Conservation (phyloP, 352 stramenopile genomes). For the Phytopythium vexans region DNA sequence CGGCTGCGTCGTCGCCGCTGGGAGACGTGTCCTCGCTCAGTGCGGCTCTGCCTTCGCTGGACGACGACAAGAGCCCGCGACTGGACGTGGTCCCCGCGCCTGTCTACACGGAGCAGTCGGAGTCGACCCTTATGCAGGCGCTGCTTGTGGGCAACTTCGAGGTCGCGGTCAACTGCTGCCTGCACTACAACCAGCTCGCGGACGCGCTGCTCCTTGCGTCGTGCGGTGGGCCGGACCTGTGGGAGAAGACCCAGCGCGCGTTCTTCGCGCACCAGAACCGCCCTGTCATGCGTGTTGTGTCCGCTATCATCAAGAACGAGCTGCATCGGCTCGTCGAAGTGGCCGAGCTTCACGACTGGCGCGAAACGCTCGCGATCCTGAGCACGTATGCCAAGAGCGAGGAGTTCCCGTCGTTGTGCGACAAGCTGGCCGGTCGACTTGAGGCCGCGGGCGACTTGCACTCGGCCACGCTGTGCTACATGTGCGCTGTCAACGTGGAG, state of each 20-base stretch:
- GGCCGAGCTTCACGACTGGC: constrained; percentile 93
- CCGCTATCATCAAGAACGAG: constrained; percentile 95
- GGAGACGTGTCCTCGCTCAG: constrained; percentile 47
- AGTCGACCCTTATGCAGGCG: constrained; percentile 92
- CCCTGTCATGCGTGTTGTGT: constrained; percentile 95
- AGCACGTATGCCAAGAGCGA: constrained; percentile 97
- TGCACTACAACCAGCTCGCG: constrained; percentile 94
- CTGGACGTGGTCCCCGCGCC: constrained; percentile 58
- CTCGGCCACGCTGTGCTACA: constrained; percentile 95
- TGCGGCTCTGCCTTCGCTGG: constrained; percentile 44
- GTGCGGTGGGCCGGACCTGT: constrained; percentile 93
- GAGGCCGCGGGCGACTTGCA: constrained; percentile 88
- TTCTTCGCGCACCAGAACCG: constrained; percentile 92
- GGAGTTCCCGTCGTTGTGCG: constrained; percentile 95
- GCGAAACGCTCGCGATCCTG: constrained; percentile 96
- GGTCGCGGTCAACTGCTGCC: constrained; percentile 96
- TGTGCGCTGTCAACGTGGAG: constrained; percentile 93
- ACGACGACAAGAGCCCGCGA: constrained; percentile 71
- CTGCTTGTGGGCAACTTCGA: constrained; percentile 98
- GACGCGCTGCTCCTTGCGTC: constrained; percentile 94
- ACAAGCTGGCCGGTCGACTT: constrained; percentile 91
- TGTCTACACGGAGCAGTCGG: constrained; percentile 87
- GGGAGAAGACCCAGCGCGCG: constrained; percentile 93
- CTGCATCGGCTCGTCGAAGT: constrained; percentile 82
- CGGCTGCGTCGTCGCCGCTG: constrained; percentile 13